Base-by-base conservation (phyloP, 169 alveolate species). In the Besnoitia besnoiti region DNA sequence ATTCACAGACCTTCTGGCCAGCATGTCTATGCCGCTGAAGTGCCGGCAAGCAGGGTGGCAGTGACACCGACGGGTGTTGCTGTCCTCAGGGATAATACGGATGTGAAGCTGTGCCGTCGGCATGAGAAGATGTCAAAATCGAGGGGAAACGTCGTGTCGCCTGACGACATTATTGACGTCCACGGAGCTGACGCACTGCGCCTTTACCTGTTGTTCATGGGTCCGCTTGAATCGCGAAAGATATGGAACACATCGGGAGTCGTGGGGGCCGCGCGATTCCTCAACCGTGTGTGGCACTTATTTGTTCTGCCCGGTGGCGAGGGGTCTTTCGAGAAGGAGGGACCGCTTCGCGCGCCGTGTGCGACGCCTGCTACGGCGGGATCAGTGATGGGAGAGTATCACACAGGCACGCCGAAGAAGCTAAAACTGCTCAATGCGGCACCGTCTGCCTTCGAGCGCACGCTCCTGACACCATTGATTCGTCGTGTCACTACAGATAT, bases 151-250 rank as follows among this genome's bases (percentile, higher is more conserved):
- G 92, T 67, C 42, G 90, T 92, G 21, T 85, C 93, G 35, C 94
- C 94, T 3, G 90, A 85, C 59, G 10, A 8, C 42, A 24, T 92
- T 12, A 27, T 92, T 16, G 61, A 92, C 40, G 49, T 12, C 7
- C 95, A 93, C 82, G 98, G 99, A 7, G 97, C 97, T 10, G 99
- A 97, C 90, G 95, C 98, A 46, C 94, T 97, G 75, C 91, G 99
- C 73, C 80, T 97, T 44, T 95, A 97, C 84, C 94, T 98, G 50
- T 40, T 97, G 94, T 97, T 97, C 93, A 95, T 96, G 79, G 99
- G 98, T 33, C 99, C 99, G 0, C 80, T 97, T 33, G 97, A 96
- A 59, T 92, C 95, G 39, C 96, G 96, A 88, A 95, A 95, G 76
- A 93, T 94, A 37, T 97, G 98, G 98, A 79, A 93, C 19, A n/a